Evolutionary conservation across 2,329 filamentous ascomycete genomes (phyloP).

Genomic region (Scytalidium lignicola): DNA sequence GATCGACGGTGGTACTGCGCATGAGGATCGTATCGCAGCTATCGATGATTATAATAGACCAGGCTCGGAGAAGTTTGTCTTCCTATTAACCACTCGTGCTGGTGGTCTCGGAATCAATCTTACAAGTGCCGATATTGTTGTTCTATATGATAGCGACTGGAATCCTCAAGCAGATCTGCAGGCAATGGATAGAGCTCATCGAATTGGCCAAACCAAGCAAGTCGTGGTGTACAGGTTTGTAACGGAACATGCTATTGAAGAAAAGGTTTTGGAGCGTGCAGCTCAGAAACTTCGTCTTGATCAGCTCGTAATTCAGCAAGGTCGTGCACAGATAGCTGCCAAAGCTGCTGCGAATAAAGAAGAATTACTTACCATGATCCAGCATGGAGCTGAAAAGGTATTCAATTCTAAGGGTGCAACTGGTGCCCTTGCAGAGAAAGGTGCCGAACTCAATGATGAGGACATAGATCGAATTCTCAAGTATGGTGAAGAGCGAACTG

Average conservation of each 20-base stretch:
- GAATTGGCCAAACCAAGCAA: slow-evolving; percentile 98
- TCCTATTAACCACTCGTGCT: slow-evolving; percentile 89
- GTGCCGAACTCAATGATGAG: slow-evolving; percentile 67
- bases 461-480: slow-evolving; percentile 87
- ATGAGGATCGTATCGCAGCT: slow-evolving; percentile 94
- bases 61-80: slow-evolving; percentile 92
- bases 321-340: slow-evolving; percentile 81
- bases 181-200: slow-evolving; percentile 97
- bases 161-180: slow-evolving; percentile 97
- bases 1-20: slow-evolving; percentile 93
- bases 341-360: slow-evolving; percentile 95
- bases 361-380: slow-evolving; percentile 95
- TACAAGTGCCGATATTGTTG: slow-evolving; percentile 89
- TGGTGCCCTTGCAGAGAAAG: slow-evolving; percentile 54
- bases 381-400: slow-evolving; percentile 94
- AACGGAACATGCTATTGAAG: slow-evolving; percentile 96
- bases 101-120: slow-evolving; percentile 96
- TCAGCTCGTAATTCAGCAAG: slow-evolving; percentile 96
- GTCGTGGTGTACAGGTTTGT: slow-evolving; percentile 95
- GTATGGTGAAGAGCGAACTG: slow-evolving; percentile 83
- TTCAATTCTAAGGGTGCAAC: slow-evolving; percentile 70
- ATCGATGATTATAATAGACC: slow-evolving; percentile 99
- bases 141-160: slow-evolving; percentile 98
- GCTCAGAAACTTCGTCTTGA: slow-evolving; percentile 95
- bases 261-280: slow-evolving; percentile 94